Base-by-base conservation (phyloP, 2,329 filamentous ascomycete species). In the Exophiala bonariae region DNA sequence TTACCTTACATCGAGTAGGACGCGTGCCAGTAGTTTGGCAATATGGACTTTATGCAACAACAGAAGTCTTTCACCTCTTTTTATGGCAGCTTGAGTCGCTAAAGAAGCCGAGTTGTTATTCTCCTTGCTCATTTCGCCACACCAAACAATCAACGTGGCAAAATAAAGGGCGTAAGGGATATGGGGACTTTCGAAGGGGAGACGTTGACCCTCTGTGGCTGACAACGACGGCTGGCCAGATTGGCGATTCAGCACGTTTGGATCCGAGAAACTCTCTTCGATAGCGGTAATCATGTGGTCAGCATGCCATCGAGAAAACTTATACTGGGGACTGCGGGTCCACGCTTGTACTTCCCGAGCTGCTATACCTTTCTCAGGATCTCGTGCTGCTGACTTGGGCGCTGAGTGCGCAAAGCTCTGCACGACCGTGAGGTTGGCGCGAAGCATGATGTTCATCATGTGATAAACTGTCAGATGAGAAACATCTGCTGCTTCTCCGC, bases 401-500 rank as follows among this genome's bases (percentile, higher is more conserved):
- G 39, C 11, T 18, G 48, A 50, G 26, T 50, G 48, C 2, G 48
- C 48, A 23, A 50, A 50, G 16, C 44, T 45, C 20, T 50, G 48
- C 32, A 50, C n/a, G 11, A 50, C 32, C 5, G 42, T 45, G 18
- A 50, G 34, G 16, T 50, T 50, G 3, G 48, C 39, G 26, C 47
- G 42, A 11, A 50, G 39, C 43, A 50, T 43, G 26, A 43, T 50
- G 33, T 50, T 50, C 36, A 50, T 43, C 43, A 47, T 45, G 26
- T 50, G 43, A 28, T 50, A 50, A 33, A 50, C 38, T 2, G 35
- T 39, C 18, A 47, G 17, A 14, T 23, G 31, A 4, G 48, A 34
- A 20, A 20, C n/a, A 6, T 40, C 31, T 11, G 14, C n/a, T 8
- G 9, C 16, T 28, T 39, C 18, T 17, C 33, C 22, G 6, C 13